These are phyloP conservation scores for Aureobasidium sp. DNA, from an alignment of 2,329 filamentous ascomycete genomes.

Conservation along the genomic window DNA sequence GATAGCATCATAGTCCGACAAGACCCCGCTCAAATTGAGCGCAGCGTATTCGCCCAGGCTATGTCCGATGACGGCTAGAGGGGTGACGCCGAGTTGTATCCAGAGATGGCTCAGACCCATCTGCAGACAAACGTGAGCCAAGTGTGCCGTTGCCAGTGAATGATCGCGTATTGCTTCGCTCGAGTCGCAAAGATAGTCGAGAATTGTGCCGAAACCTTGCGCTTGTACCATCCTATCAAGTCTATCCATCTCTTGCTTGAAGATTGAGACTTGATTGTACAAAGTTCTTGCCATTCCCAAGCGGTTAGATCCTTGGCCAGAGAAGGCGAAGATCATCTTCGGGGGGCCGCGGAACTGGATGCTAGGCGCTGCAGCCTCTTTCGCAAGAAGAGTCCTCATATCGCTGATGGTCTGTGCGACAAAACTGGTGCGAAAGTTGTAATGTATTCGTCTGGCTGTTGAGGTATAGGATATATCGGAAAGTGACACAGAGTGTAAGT, in stretches of 20 bases:
- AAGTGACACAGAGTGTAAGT: background rate
- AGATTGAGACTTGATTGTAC: conserved; percentile 42
- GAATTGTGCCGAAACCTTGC: conserved; percentile 43
- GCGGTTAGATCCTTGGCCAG: conserved; percentile 47
- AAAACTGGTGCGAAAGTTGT: background rate
- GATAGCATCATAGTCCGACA: conserved; percentile 29
- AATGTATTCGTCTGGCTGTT: background rate
- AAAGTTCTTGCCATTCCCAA: conserved; percentile 44
- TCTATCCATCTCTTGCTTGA: conserved; percentile 44
- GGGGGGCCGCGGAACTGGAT: conserved; percentile 44
- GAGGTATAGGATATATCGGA: background rate
- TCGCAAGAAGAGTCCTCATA: no score
- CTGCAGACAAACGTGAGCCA: conserved; percentile 35
- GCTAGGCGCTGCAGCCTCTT: conserved; percentile 32
- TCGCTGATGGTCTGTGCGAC: background rate
- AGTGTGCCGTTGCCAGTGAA: conserved; percentile 46
- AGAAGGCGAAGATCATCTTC: conserved; percentile 47
- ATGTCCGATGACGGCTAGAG: conserved; percentile 27
- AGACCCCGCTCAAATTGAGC: conserved; percentile 29
- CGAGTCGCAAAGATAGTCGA: conserved; percentile 40
- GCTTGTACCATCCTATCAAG: conserved; percentile 41
- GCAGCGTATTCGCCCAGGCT: conserved; percentile 37
- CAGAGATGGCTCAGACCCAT: conserved; percentile 34
- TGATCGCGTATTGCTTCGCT: no score
- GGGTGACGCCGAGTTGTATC: conserved; percentile 26